Conservation (phyloP, 306 rosid species). For the Amphicarpaea edgeworthii region DNA sequence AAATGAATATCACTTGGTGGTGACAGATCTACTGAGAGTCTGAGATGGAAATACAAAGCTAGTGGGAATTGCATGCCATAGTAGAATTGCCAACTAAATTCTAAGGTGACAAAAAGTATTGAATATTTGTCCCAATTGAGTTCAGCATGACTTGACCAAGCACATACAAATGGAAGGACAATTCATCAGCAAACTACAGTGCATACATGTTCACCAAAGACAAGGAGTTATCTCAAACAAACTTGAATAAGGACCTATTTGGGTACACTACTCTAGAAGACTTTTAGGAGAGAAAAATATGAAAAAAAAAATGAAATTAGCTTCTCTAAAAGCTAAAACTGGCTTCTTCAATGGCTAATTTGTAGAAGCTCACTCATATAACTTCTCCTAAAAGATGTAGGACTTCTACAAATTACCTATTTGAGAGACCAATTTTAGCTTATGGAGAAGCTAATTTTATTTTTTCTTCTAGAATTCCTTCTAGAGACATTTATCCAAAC, state of each 20-base stretch:
- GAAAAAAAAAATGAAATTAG: too few species aligned
- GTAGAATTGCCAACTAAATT: neutral
- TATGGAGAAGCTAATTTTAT: too few species aligned
- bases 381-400: too few species aligned
- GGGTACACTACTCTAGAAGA: too few species aligned
- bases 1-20: neutral
- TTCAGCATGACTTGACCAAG: neutral
- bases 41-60: conserved; percentile 4
- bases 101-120: neutral
- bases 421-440: too few species aligned
- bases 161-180: neutral
- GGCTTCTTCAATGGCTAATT: too few species aligned
- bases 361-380: too few species aligned
- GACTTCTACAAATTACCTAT: too few species aligned
- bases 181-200: neutral
- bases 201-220: neutral
- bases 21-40: neutral
- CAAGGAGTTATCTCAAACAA: neutral
- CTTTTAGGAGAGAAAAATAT: too few species aligned
- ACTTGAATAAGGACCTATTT: neutral
- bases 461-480: too few species aligned
- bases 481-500: too few species aligned
- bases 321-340: too few species aligned
- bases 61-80: neutral
- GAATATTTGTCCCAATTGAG: neutral